phyloP scores from a whole-genome alignment of 768 basidiomycete genomes.

The Agaricus subrufescens region DNA sequence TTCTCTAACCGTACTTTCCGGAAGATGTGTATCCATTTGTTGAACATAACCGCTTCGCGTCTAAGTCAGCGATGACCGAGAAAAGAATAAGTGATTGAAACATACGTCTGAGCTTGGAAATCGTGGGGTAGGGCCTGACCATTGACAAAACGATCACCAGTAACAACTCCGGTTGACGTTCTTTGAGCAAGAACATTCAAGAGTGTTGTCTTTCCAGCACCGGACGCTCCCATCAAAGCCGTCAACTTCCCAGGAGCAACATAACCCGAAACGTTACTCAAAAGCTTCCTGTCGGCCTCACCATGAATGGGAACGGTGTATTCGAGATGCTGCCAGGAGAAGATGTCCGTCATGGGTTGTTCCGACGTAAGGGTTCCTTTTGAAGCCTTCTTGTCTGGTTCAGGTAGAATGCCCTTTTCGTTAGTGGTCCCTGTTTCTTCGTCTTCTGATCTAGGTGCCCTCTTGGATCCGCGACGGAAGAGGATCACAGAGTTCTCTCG shows the following conservation, averaged over 20 bases:
- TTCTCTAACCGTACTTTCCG: slow-evolving; percentile 76
- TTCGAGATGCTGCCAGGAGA: slow-evolving; percentile 75
- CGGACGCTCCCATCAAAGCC: slow-evolving; percentile 66
- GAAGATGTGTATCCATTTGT: slow-evolving; percentile 79
- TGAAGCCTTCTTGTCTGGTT: slow-evolving; percentile 19
- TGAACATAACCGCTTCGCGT: slow-evolving; percentile 64
- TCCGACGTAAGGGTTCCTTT: slow-evolving; percentile 19
- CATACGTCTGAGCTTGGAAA: slow-evolving; percentile 58
- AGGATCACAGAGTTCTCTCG: slow-evolving; percentile 39
- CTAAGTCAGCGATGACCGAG: neutral
- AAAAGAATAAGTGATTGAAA: neutral
- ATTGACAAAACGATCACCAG: slow-evolving; percentile 53
- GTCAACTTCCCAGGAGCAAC: slow-evolving; percentile 81
- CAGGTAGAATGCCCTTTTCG: slow-evolving; percentile 21
- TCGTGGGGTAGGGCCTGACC: slow-evolving; percentile 47
- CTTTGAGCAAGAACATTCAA: slow-evolving; percentile 55
- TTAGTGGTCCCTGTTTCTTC: slow-evolving; percentile 15
- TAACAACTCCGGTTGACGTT: slow-evolving; percentile 40
- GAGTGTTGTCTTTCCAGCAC: slow-evolving; percentile 53
- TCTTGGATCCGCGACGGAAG: slow-evolving; percentile 56
- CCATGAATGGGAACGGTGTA: slow-evolving; percentile 63
- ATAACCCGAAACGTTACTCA: slow-evolving; percentile 74
- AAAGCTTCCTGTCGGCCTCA: slow-evolving; percentile 40
- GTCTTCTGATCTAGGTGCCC: neutral
- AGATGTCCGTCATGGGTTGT: slow-evolving; percentile 46